Base-by-base conservation (phyloP, 495 filamentous ascomycete genomes). In the Tuber aestivum region DNA sequence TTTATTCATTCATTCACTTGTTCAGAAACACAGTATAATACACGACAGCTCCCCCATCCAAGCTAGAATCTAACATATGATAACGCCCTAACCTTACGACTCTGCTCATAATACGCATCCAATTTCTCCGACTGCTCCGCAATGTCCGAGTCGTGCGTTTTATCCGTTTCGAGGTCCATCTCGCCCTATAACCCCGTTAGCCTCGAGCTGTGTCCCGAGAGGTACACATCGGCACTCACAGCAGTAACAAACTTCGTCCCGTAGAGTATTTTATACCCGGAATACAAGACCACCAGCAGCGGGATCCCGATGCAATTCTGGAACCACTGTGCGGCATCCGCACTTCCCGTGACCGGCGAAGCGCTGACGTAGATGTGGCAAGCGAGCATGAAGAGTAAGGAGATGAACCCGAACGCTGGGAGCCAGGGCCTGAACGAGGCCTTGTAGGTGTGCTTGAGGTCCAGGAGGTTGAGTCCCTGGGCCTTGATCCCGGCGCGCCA, bases 401-500 rank as follows among this genome's bases (percentile, higher is more conserved):
- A 75, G 8, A 72, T 56, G 35, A 79, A 79, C 41, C 76, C 78
- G 38, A 78, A 70, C 3, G 74, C 38, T 20, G 71, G 71, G 23
- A 75, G 70, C 70, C 72, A 72, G 37, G 78, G 78, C 16, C 72
- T 56, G 16, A 68, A 69, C 35, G 72, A 74, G 18, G 75, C 78
- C n/a, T 44, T 27, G 70, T 79, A 79, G 18, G 72, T 70, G 40
- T 78, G 75, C 73, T 74, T 78, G 41, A 56, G 45, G 16, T 74
- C 12, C 9, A 78, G 78, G 8, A 65, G 71, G 42, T 78, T 38
- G 8, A 78, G 27, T 1, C 73, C 61, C 69, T 78, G 78, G 18
- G 76, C 78, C 38, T 74, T 78, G 44, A 79, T 72, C 1, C 75
- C 78, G 12, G 72, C 75, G 44, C 75, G 78, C 75, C 72, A 79